Evolutionary conservation across 805 yeast species (phyloP), one percentile per base, ranked within the genome.

Genomic region (Phaffomyces thermotolerans): DNA sequence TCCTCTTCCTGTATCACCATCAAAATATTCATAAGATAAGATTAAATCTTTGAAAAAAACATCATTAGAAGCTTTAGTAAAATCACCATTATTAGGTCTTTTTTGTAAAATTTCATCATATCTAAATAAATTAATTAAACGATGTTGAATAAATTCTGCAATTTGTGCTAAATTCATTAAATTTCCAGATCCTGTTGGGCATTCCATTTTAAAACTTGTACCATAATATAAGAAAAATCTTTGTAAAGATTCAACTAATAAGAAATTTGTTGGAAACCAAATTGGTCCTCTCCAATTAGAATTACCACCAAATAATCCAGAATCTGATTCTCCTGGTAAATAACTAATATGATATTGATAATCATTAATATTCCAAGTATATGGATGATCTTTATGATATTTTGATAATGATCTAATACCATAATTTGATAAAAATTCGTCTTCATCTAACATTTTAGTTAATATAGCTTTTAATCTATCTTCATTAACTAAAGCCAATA

Each of bases 211-310:
- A 58, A 89, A 75, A 41, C 75, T 81, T 24, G 90, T 79, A 12
- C 97, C 97, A 61, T 88, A 89, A 68, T 88, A 89, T 57, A 89
- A 68, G 62, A 81, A 87, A 63, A 87, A 87, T 54, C 96, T 73
- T 64, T 89, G 93, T 53, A 89, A 69, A 0, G 95, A 79, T 67
- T 89, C 97, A 45, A 89, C 86, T 34, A 89, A 67, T 48, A 89
- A 68, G 63, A 89, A 89, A 57, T 84, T 89, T 12, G 86, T 86
- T 18, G 97, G 95, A 72, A 89, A 88, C 97, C 97, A 89, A 53
- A 89, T 88, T 14, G 97, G 96, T 3, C 97, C 97, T 63, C 97
- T 75, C 97, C 97, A 89, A 65, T 89, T 89, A 20, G 96, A 88
- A 62, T 89, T 89, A 46, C 97, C 97, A 40, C 97, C 97, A 72